phyloP scores from a whole-genome alignment of 2,329 filamentous ascomycete species.

The Chaetomium strumarium region DNA sequence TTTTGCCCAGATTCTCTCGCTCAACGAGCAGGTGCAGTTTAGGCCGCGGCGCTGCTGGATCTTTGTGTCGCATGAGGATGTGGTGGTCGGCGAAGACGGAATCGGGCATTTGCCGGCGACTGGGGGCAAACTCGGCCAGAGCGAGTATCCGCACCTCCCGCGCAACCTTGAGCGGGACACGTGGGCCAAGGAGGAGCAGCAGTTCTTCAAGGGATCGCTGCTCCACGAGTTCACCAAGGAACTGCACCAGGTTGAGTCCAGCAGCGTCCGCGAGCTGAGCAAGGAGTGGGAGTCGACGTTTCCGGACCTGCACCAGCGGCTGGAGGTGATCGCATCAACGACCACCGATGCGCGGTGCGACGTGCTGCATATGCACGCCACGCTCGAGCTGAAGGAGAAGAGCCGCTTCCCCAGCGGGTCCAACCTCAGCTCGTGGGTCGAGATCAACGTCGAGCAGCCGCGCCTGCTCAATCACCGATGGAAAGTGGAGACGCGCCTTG shows the following conservation, averaged over 20 bases:
- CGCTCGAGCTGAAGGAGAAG: conserved; percentile 52
- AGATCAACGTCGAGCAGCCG: conserved; percentile 51
- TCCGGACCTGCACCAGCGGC: conserved; percentile 48
- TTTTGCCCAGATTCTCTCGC: conserved; percentile 49
- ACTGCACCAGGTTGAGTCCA: conserved; percentile 50
- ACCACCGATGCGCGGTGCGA: conserved; percentile 41
- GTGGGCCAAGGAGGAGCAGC: conserved; percentile 40
- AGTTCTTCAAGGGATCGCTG: conserved; percentile 43
- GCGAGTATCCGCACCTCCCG: conserved; percentile 51
- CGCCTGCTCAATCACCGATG: conserved; percentile 51
- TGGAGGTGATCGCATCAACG: conserved; percentile 36
- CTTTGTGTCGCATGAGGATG: conserved; percentile 49
- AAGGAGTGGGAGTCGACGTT: conserved; percentile 54
- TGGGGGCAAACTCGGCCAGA: conserved; percentile 38
- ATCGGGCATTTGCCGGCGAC: conserved; percentile 38
- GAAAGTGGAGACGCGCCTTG: conserved; percentile 55
- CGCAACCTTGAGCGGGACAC: conserved; percentile 47
- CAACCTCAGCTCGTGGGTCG: conserved; percentile 53
- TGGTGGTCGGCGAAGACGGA: conserved; percentile 43
- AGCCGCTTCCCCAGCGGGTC: conserved; percentile 54
- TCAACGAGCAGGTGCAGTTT: conserved; percentile 48
- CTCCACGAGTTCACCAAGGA: conserved; percentile 54
- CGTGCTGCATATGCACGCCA: conserved; percentile 57
- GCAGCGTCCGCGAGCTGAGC: conserved; percentile 47
- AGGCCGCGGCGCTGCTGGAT: conserved; percentile 55